Percentiles rank a stretch among this genome's conserved stretches.
phyloP scores from a whole-genome alignment of 163 green algal genomes.

The Scenedesmus sp. region DNA sequence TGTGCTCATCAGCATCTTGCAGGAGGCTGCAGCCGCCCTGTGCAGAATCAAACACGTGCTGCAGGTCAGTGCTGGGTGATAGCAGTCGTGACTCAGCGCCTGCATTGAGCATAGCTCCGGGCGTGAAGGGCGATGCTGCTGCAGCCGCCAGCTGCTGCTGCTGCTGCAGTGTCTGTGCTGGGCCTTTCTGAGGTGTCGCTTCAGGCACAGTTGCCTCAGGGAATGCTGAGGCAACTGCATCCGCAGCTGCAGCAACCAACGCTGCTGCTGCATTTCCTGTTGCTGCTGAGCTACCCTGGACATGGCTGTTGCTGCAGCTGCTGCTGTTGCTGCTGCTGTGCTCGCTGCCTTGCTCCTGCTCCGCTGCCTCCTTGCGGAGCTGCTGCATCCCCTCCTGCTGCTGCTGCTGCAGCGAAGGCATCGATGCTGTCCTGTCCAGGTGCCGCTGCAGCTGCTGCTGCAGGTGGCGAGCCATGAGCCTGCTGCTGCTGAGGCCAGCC shows the following conservation, averaged over 20 bases:
- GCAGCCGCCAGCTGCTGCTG: neutral
- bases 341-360: neutral
- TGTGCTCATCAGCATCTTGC: neutral
- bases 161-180: neutral
- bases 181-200: neutral
- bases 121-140: neutral
- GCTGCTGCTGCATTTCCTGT: neutral
- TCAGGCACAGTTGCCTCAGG: neutral
- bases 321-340: neutral
- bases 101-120: slow-evolving; percentile 30
- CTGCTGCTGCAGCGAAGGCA: neutral
- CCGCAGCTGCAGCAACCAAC: neutral
- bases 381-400: neutral
- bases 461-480: slow-evolving; percentile 17
- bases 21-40: neutral
- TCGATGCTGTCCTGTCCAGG: slow-evolving; percentile 15
- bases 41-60: slow-evolving; percentile 27
- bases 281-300: neutral
- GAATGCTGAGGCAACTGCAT: neutral
- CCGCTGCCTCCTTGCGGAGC: neutral
- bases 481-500: slow-evolving; percentile 32
- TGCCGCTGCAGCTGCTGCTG: slow-evolving; percentile 37
- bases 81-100: slow-evolving; percentile 32
- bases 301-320: slow-evolving; percentile 8
- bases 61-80: slow-evolving; percentile 25